Evolutionary conservation across 352 stramenopile genomes (phyloP), one percentile per base, ranked within the genome.

Genomic region (Phytopythium oedochilum): DNA sequence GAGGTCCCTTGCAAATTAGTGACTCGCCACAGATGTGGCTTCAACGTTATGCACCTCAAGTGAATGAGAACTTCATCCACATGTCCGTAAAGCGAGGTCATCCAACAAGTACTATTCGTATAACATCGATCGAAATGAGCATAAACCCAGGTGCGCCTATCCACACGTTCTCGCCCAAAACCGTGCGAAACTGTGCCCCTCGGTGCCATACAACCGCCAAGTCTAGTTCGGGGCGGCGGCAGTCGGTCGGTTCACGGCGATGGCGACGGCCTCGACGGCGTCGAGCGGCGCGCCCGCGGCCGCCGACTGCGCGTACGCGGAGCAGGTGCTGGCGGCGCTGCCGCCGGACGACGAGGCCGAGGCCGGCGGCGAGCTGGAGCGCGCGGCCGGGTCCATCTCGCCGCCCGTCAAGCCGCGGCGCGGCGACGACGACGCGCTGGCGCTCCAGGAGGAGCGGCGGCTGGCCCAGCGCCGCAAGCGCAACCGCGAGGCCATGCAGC

Each of bases 401-500:
- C 42, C 42, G 42, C 42, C 42, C 12, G 12, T 48, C 42, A 48
- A 48, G 23, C 23, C 10, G 42, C 42, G 42, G 23, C 22, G n/a
- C 42, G 42, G 11, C 42, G 18, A 34, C 3, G 32, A 38, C 9
- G 32, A 44, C 18, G 18, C 17, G 10, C 47, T 42, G 47, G 11
- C 50, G 23, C 48, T 32, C 32, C 48, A 40, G 22, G 64, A 68
- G 40, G 43, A 58, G 26, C 67, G 66, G 40, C 55, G 57, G 14
- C 66, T 86, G 29, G 72, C 83, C 48, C 69, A 64, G 20, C 72
- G 72, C 10, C 72, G 72, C 22, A 75, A 70, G 26, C 75, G 72
- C 61, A 86, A 83, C 53, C 72, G 72, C 34, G 75, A 86, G 68
- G 65, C 75, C 39, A 86, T 83, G 75, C 75, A 83, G 57, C 75